These are phyloP conservation scores for Naumovozyma castellii DNA, from an alignment of 805 yeast species.

Conservation along the genomic window DNA sequence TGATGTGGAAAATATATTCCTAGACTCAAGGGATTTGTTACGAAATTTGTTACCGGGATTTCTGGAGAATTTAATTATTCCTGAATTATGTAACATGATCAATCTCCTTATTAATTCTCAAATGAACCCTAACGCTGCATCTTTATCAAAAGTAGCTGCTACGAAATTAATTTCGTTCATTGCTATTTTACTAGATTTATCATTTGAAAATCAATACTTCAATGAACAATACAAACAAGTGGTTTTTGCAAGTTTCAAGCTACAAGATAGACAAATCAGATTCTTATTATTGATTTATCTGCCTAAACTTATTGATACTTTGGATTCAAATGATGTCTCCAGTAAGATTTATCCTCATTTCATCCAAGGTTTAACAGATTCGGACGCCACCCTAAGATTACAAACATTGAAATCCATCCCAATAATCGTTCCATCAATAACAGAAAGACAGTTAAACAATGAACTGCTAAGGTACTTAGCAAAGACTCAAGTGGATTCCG, in stretches of 20 bases:
- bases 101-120: constrained; percentile 8
- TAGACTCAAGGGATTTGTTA: constrained; percentile 31
- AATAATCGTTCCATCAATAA: constrained; percentile 49
- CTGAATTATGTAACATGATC: constrained; percentile 41
- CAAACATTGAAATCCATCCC: constrained; percentile 58
- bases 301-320: constrained; percentile 40
- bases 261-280: constrained; percentile 71
- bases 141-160: constrained; percentile 20
- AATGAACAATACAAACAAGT: constrained; percentile 39
- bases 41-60: constrained; percentile 40
- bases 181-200: constrained; percentile 24
- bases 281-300: constrained; percentile 58
- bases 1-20: constrained; percentile 24
- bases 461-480: constrained; percentile 77
- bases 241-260: constrained; percentile 50
- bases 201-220: constrained; percentile 34
- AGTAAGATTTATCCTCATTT: constrained; percentile 58
- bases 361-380: constrained; percentile 77
- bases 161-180: constrained; percentile 17
- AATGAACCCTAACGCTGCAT: constrained; percentile 17
- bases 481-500: constrained; percentile 32
- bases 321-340: constrained; percentile 55
- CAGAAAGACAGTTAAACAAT: constrained; percentile 75
- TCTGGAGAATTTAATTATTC: constrained; percentile 54
- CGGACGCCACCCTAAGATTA: constrained; percentile 70